Evolutionary conservation across 768 basidiomycete genomes (phyloP).

Genomic region (Suillus tomentosus): DNA sequence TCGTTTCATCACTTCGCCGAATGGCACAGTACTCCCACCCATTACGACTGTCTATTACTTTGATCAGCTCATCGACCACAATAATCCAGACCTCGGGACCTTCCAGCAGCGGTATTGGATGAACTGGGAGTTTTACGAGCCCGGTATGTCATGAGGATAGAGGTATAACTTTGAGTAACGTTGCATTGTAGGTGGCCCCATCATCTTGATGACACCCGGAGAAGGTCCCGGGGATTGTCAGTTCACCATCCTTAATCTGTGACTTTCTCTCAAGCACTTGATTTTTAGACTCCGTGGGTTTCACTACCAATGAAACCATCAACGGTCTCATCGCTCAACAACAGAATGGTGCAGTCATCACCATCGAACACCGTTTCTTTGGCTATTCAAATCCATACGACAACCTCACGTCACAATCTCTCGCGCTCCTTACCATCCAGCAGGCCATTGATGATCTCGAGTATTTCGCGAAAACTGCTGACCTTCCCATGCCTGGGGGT

Average conservation of each 20-base stretch:
- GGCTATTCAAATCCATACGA: constrained; percentile 70
- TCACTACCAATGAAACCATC: constrained; percentile 64
- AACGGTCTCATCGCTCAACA: constrained; percentile 68
- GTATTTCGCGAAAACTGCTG: constrained; percentile 66
- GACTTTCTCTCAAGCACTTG: not conserved
- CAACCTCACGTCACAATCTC: constrained; percentile 58
- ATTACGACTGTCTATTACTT: constrained; percentile 33
- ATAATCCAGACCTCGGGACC: constrained; percentile 59
- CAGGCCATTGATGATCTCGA: constrained; percentile 75
- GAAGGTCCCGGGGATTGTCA: constrained; percentile 54
- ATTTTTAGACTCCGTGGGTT: constrained; percentile 38
- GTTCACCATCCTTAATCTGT: not conserved
- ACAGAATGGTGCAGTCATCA: constrained; percentile 60
- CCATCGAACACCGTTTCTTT: constrained; percentile 76
- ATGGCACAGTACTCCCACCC: constrained; percentile 30
- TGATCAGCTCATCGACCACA: constrained; percentile 45
- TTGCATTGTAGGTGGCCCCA: constrained; percentile 27
- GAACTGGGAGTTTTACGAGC: constrained; percentile 65
- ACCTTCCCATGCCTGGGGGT: constrained; percentile 68
- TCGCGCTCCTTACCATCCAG: constrained; percentile 64
- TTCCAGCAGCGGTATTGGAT: constrained; percentile 78
- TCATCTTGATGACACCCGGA: constrained; percentile 53
- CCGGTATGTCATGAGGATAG: constrained; percentile 33
- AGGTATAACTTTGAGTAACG: not conserved
- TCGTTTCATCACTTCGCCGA: constrained; percentile 17